A percentile compares a stretch with the other conserved stretches of the same genome.
Conservation (phyloP, 331 rosid genomes). For the Dryas integrifolia region DNA sequence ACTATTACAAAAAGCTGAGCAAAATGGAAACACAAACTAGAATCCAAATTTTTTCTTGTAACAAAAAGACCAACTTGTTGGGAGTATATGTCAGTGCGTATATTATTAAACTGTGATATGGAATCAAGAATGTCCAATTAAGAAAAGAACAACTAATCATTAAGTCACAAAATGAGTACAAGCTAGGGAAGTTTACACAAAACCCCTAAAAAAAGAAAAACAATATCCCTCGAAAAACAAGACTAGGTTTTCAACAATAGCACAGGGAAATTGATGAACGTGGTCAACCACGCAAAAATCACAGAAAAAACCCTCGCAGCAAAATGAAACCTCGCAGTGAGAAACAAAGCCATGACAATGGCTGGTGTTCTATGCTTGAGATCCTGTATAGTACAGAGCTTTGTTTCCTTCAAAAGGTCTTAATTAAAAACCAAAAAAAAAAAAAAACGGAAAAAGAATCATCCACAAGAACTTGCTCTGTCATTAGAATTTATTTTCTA, state of each 20-base stretch:
- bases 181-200: neutral
- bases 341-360: constrained; percentile 16
- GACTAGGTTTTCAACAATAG: constrained; percentile 11
- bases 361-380: neutral
- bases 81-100: no score
- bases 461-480: neutral
- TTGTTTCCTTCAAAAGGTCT: constrained; percentile 27
- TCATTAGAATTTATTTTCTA: constrained; percentile 8
- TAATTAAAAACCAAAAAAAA: constrained; percentile 3
- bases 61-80: no score
- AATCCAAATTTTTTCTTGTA: no score
- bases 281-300: constrained; percentile 50
- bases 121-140: neutral
- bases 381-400: constrained; percentile 1
- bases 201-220: constrained; percentile 6
- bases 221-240: constrained; percentile 32
- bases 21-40: no score
- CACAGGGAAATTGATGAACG: constrained; percentile 33
- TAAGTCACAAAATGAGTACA: constrained; percentile 5
- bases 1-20: no score
- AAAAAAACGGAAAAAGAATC: constrained; percentile 6
- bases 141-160: neutral
- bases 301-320: constrained; percentile 12
- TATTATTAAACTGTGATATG: no score
- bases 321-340: neutral